Base-by-base conservation (phyloP, 768 basidiomycete genomes). In the Phylloporus sp. region DNA sequence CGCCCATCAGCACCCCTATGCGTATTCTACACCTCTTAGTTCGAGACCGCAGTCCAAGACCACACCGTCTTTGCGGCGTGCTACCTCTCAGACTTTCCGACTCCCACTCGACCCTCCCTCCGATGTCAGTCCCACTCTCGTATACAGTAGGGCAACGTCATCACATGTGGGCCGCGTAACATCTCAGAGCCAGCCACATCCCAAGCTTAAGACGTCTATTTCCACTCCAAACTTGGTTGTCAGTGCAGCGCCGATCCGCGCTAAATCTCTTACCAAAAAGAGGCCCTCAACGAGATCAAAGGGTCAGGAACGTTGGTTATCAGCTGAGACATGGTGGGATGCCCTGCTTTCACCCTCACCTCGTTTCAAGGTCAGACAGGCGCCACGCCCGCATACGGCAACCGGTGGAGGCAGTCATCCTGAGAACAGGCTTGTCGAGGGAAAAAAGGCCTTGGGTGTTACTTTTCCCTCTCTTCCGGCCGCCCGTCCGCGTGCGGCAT, bases 311-410 rank as follows among this genome's bases (percentile, higher is more conserved):
- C 73, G 82, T 6, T 89, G 85, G 86, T 60, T 89, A 2, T 80
- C 82, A 3, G 80, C 86, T 0, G 86, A 90, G 69, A 82, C 84
- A 16, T 89, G 88, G 86, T 91, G 88, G 67, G 87, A 91, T 56
- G 88, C 87, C 0, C 60, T 91, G 9, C 66, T 91, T 23, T 84
- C 90, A 50, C 89, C 89, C 3, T 79, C 86, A 1, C 89, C 89
- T 12, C 75, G 87, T 45, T 78, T 91, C 59, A 80, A 78, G 61
- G 51, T 81, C 52, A 78, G 76, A 56, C 72, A 74, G 22, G 57
- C 61, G 20, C 50, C 62, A 52, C 53, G 52, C 50, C 38, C 50
- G 46, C 32, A 43, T 48, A 40, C 49, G 2, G 53, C 52, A 8
- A 57, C 58, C 26, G 72, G 53, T 41, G 59, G 56, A 12, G 60